Evolutionary conservation across 768 basidiomycete genomes (phyloP), one percentile per base, ranked within the genome.

Genomic region (Rhizopogon sp.): DNA sequence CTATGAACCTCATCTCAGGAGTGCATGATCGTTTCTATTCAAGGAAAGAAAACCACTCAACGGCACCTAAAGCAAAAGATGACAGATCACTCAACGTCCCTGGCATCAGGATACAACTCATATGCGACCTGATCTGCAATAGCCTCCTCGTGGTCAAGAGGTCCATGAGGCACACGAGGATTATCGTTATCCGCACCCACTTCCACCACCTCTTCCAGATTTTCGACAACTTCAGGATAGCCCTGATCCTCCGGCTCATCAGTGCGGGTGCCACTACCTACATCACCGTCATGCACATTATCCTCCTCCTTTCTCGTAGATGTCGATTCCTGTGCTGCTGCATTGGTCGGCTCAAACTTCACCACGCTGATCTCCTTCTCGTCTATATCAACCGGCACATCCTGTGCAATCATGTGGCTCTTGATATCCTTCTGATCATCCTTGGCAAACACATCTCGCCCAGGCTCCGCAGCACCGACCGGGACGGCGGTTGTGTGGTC

Each of bases 391-490:
- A 57, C 62, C 7, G 60, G 45, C 31, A 58, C 60, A 14, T 50
- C 56, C 17, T 55, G 57, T 13, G 58, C 44, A 0, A 57, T 59
- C 35, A 54, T 54, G 46, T 72, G 65, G 60, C 84, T 87, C 70
- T 79, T 80, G 45, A 74, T 64, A 6, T 81, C 77, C 45, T 74
- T 74, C 16, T 68, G 71, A 1, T 71, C 74, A 35, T 76, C 71
- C 31, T 75, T 78, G 0, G 76, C 87, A 62, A 93, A 93, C 55
- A 91, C 76, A 64, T 93, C 84, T 14, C 71, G 76, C 0, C 91
- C 90, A 1, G 91, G 90, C 60, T 89, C 89, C 0, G 87, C 72
- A 53, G 81, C 79, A 10, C 79, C 81, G 20, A 75, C 70, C 11
- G 76, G 72, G 2, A 76, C 58, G 0, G 72, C 66, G 13, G 81